Percentiles rank a stretch among this genome's conserved stretches.
phyloP scores from a whole-genome alignment of 352 stramenopile species.

The Pythium rhizo-oryzae region DNA sequence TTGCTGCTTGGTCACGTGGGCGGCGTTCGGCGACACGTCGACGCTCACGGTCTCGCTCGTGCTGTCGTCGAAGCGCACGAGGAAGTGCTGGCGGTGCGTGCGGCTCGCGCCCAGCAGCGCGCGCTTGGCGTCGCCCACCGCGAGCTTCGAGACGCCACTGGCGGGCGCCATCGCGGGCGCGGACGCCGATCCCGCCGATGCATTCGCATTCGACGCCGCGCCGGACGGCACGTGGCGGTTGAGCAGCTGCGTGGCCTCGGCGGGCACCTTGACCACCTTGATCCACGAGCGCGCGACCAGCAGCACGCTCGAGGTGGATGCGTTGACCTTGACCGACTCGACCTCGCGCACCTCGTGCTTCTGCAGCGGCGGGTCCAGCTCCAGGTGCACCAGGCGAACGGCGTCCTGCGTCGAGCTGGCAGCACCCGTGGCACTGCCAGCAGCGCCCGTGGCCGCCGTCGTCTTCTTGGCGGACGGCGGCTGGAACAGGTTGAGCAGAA shows the following conservation, averaged over 20 bases:
- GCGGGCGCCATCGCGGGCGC: not conserved
- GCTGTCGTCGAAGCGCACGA: constrained; percentile 55
- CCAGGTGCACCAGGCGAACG: constrained; percentile 47
- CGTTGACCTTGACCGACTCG: constrained; percentile 65
- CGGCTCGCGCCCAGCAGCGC: constrained; percentile 7
- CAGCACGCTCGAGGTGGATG: constrained; percentile 52
- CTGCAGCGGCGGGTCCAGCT: constrained; percentile 60
- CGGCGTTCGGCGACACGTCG: constrained; percentile 28
- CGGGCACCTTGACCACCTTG: constrained; percentile 58
- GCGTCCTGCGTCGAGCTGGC: not conserved
- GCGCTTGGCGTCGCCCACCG: constrained; percentile 18
- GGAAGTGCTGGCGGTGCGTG: constrained; percentile 37
- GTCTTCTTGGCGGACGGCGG: constrained; percentile 24
- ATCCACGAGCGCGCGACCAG: constrained; percentile 62
- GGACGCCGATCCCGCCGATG: not conserved
- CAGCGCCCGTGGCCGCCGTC: not conserved
- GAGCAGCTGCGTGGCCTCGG: constrained; percentile 23
- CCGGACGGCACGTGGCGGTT: constrained; percentile 7
- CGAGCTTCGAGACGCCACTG: constrained; percentile 8
- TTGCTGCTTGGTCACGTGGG: constrained; percentile 21
- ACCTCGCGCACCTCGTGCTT: constrained; percentile 48
- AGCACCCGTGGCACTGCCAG: constrained; percentile 7
- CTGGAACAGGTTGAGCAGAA: constrained; percentile 62
- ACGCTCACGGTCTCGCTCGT: constrained; percentile 30
- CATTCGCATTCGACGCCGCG: not conserved